Conservation (phyloP, 1,284 basidiomycete genomes). For the Ganoderma lucidum region DNA sequence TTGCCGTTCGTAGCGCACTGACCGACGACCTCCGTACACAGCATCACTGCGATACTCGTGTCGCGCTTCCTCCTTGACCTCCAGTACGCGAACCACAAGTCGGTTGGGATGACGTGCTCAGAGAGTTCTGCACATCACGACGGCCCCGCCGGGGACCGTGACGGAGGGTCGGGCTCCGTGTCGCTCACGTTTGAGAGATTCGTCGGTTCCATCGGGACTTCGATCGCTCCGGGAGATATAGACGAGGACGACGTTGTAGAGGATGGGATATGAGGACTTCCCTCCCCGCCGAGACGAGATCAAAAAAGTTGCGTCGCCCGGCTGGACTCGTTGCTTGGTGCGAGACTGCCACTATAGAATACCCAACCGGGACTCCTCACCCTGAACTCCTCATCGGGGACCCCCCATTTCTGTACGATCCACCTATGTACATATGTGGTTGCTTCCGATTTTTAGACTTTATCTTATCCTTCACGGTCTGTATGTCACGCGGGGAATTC, state of each 20-base stretch:
- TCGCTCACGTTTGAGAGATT: constrained; percentile 2
- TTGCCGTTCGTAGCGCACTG: neutral
- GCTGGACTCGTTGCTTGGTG: too few species aligned
- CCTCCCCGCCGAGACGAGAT: too few species aligned
- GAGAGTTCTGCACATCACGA: neutral
- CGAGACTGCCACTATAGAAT: too few species aligned
- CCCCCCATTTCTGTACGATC: too few species aligned
- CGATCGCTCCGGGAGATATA: neutral
- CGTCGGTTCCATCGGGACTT: neutral
- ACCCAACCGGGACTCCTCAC: too few species aligned
- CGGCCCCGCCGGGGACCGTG: neutral
- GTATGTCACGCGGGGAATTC: too few species aligned
- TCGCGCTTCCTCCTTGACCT: constrained; percentile 1
- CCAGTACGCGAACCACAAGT: neutral
- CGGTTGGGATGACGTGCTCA: neutral
- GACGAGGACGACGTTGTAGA: neutral
- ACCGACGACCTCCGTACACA: neutral
- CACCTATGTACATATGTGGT: too few species aligned
- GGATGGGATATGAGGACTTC: neutral
- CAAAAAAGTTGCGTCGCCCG: too few species aligned
- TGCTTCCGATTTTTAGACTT: too few species aligned
- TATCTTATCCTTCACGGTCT: too few species aligned
- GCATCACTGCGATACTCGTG: neutral
- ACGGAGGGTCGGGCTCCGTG: neutral
- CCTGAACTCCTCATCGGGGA: too few species aligned